Conservation (phyloP, 345 rosid genomes). For the Bruguiera sexangula region DNA sequence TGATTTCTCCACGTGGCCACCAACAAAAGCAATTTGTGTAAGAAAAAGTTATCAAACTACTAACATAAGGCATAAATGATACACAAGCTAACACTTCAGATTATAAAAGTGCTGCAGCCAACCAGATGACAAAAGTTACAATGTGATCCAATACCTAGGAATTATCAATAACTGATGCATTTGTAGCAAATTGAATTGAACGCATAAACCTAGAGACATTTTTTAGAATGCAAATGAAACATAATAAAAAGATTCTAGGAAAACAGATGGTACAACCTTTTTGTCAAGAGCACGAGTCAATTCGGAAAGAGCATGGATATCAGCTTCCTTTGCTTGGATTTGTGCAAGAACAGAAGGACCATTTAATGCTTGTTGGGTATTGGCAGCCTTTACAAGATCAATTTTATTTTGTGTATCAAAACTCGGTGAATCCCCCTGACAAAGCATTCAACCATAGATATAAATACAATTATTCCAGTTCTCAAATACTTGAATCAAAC, state of each 20-base stretch:
- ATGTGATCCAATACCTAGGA: too few species aligned
- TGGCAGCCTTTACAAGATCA: conserved; percentile 36
- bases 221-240: too few species aligned
- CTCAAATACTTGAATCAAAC: neutral
- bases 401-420: conserved; percentile 35
- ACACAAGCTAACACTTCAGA: neutral
- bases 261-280: conserved; percentile 24
- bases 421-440: conserved; percentile 45
- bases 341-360: conserved; percentile 14
- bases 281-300: conserved; percentile 19
- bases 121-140: neutral
- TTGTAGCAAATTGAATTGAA: too few species aligned
- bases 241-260: neutral
- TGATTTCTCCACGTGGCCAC: neutral
- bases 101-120: neutral
- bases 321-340: conserved; percentile 32
- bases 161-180: too few species aligned
- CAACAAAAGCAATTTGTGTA: too few species aligned
- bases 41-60: too few species aligned
- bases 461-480: neutral
- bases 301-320: conserved; percentile 30
- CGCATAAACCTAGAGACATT: too few species aligned
- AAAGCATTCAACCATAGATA: conserved; percentile 10
- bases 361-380: conserved; percentile 17
- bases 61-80: neutral